phyloP scores from a whole-genome alignment of 352 stramenopile genomes.

The Phytopythium sindhum region DNA sequence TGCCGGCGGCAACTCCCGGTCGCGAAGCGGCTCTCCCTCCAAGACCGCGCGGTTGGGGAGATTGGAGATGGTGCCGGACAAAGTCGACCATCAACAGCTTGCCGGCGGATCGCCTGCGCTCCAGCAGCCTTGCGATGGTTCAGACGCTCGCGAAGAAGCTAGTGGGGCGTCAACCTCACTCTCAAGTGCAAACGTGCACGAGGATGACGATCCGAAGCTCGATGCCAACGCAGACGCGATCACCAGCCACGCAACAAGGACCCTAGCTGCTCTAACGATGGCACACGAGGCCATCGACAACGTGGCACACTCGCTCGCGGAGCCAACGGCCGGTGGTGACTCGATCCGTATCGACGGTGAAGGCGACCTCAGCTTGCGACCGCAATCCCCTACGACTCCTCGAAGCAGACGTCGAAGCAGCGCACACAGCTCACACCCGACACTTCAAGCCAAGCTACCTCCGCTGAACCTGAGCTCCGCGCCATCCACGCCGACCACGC shows the following conservation, averaged over 20 bases:
- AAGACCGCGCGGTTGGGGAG: not conserved
- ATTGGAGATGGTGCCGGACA: not conserved
- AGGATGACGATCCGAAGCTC: not conserved
- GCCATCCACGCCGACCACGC: not conserved
- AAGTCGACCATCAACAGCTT: not conserved
- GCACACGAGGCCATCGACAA: not conserved
- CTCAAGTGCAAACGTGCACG: not conserved
- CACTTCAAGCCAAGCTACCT: slow-evolving; percentile 14
- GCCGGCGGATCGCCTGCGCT: not conserved
- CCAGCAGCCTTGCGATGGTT: not conserved
- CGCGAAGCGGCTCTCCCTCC: not conserved
- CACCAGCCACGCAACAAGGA: not conserved
- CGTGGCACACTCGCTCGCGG: not conserved
- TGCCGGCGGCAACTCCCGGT: not conserved
- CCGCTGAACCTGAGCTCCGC: slow-evolving; percentile 15
- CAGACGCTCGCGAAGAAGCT: not conserved
- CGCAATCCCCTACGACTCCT: not conserved
- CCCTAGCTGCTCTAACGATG: not conserved
- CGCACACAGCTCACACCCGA: not conserved
- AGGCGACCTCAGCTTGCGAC: not conserved
- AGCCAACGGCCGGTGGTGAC: not conserved
- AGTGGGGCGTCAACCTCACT: not conserved
- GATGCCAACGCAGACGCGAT: not conserved
- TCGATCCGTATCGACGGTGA: not conserved
- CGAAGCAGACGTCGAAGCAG: too few relatives aligned